Evolutionary conservation across 2,329 filamentous ascomycete genomes (phyloP).

Genomic region (Diplodia seriata): DNA sequence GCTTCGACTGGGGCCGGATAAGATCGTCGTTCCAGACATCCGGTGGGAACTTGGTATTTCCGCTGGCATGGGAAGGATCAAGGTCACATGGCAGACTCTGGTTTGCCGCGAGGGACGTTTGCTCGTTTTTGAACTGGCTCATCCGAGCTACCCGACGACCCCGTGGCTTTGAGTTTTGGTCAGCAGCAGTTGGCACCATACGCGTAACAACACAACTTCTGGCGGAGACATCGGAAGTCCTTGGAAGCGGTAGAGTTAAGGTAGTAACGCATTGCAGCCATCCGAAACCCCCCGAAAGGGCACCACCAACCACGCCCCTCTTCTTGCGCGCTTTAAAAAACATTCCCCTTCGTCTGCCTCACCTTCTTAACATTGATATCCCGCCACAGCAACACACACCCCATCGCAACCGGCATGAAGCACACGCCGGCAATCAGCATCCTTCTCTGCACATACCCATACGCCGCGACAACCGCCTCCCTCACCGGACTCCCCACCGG

Average conservation of each 20-base stretch:
- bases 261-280: neutral
- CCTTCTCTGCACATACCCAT: conserved; percentile 48
- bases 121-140: no score
- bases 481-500: conserved; percentile 56
- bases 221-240: neutral
- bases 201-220: no score
- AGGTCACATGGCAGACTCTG: no score
- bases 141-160: no score
- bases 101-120: no score
- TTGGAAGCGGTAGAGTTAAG: neutral
- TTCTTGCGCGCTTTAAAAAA: conserved; percentile 37
- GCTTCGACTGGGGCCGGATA: no score
- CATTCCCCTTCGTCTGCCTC: conserved; percentile 46
- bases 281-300: no score
- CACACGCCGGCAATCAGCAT: conserved; percentile 50
- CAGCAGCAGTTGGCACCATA: no score
- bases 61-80: no score
- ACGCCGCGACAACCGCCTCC: conserved; percentile 43
- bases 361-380: conserved; percentile 46
- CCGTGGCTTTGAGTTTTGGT: no score
- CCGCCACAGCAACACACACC: conserved; percentile 42
- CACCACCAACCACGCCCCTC: neutral
- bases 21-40: no score
- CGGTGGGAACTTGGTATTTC: no score
- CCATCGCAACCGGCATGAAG: conserved; percentile 40